A percentile compares a stretch with the other conserved stretches of the same genome.
phyloP scores from a whole-genome alignment of 179 eudicot species.

The Patellifolia procumbens region DNA sequence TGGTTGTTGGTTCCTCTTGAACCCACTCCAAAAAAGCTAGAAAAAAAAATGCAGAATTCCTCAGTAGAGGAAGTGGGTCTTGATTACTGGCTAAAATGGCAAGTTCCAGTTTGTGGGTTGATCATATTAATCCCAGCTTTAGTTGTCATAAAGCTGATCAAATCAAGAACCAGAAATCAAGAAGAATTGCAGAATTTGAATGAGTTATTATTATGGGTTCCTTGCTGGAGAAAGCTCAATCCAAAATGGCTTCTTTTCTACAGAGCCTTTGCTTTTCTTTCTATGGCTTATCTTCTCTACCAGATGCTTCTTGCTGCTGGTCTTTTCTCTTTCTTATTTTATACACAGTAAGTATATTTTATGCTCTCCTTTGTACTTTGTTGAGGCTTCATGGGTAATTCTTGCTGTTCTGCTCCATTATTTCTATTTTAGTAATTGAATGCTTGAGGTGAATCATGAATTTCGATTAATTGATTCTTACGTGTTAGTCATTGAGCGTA shows the following conservation, averaged over 20 bases:
- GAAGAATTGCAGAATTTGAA: constrained; percentile 3
- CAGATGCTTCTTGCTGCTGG: constrained; percentile 39
- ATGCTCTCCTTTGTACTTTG: neutral
- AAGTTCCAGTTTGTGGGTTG: constrained; percentile 61
- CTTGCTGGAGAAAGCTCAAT: constrained; percentile 63
- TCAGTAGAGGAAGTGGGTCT: constrained; percentile 30
- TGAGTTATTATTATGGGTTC: constrained; percentile 49
- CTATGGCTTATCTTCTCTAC: constrained; percentile 61
- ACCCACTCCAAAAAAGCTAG: too few relatives aligned
- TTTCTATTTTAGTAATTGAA: too few relatives aligned
- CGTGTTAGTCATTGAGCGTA: too few relatives aligned
- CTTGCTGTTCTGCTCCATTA: neutral
- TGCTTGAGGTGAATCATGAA: too few relatives aligned
- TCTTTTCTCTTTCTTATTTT: constrained; percentile 63
- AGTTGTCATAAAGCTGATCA: constrained; percentile 33
- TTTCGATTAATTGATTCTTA: too few relatives aligned
- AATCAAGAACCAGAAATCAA: constrained; percentile 2
- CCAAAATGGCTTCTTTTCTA: constrained; percentile 66
- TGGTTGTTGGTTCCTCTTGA: too few relatives aligned
- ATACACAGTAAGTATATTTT: constrained; percentile 64
- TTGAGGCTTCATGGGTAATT: neutral
- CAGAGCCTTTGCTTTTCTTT: constrained; percentile 55
- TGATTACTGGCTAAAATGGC: constrained; percentile 75
- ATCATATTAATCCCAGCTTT: constrained; percentile 51
- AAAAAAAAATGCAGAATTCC: constrained; percentile 19